A percentile compares a stretch with the other conserved stretches of the same genome.
Conservation (phyloP, 169 alveolate genomes). For the Cryptosporidium viatorum region DNA sequence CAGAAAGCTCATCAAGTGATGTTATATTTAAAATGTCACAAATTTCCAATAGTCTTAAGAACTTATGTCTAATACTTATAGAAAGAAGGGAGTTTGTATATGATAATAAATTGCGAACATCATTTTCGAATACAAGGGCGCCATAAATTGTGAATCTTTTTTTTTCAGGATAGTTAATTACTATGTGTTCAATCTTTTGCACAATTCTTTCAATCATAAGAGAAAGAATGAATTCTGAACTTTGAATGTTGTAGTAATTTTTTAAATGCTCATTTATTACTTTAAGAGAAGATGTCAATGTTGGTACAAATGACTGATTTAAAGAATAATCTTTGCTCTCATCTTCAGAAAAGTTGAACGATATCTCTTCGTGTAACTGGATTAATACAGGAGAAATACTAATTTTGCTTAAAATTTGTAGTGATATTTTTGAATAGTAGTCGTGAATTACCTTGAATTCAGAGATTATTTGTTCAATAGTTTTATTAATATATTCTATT, state of each 20-base stretch:
- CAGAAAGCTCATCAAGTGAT: constrained; percentile 56
- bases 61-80: constrained; percentile 63
- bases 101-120: constrained; percentile 46
- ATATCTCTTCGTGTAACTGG: constrained; percentile 50
- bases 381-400: constrained; percentile 52
- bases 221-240: constrained; percentile 52
- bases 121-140: constrained; percentile 73
- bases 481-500: constrained; percentile 18
- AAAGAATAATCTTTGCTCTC: constrained; percentile 66
- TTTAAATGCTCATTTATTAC: constrained; percentile 59
- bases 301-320: constrained; percentile 54
- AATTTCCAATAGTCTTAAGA: constrained; percentile 57
- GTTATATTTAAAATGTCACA: constrained; percentile 56
- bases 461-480: constrained; percentile 24
- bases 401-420: constrained; percentile 66
- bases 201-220: constrained; percentile 73
- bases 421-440: constrained; percentile 49
- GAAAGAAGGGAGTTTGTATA: constrained; percentile 68
- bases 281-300: constrained; percentile 50
- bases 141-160: constrained; percentile 64
- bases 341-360: constrained; percentile 37
- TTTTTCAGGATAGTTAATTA: constrained; percentile 62
- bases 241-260: constrained; percentile 40
- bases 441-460: constrained; percentile 57
- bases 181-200: constrained; percentile 58